Evolutionary conservation across 805 yeast species (phyloP).

Genomic region (Nakazawaea laoshanensis): DNA sequence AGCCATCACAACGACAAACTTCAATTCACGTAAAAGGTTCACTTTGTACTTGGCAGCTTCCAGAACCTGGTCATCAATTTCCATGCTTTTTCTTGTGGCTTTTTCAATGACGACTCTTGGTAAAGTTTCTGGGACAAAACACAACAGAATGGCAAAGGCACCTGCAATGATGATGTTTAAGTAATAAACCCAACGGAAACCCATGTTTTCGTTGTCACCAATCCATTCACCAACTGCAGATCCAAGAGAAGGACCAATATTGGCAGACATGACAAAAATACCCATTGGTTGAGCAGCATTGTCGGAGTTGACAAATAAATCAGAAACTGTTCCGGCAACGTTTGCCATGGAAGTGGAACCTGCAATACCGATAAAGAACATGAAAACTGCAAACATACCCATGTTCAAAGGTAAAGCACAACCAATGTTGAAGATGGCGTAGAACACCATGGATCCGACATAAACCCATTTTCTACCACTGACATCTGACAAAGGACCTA

Average conservation of each 20-base stretch:
- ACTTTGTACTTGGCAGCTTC: slow-evolving; percentile 16
- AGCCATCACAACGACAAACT: slow-evolving; percentile 22
- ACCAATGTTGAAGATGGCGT: slow-evolving; percentile 22
- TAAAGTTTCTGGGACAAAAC: slow-evolving; percentile 25
- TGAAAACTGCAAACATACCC: slow-evolving; percentile 24
- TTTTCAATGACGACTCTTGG: slow-evolving; percentile 25
- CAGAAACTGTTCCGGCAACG: slow-evolving; percentile 28
- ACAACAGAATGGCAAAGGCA: slow-evolving; percentile 14
- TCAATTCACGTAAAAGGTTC: slow-evolving; percentile 18
- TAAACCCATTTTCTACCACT: slow-evolving; percentile 29
- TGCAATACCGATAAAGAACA: slow-evolving; percentile 21
- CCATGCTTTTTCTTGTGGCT: slow-evolving; percentile 14
- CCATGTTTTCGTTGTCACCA: slow-evolving; percentile 19
- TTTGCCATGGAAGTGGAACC: slow-evolving; percentile 25
- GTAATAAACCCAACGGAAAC: slow-evolving; percentile 24
- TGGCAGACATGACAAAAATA: slow-evolving; percentile 23
- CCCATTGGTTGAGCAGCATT: slow-evolving; percentile 28
- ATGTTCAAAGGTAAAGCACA: slow-evolving; percentile 24
- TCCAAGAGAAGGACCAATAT: slow-evolving; percentile 27
- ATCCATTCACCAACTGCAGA: slow-evolving; percentile 28
- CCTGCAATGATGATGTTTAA: slow-evolving; percentile 24
- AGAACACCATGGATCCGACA: slow-evolving; percentile 21
- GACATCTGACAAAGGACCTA: slow-evolving; percentile 27
- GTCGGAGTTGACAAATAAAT: slow-evolving; percentile 24
- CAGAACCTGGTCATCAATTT: slow-evolving; percentile 11